Percentiles rank a stretch among this genome's conserved stretches.
Evolutionary conservation across 805 yeast species (phyloP).

Genomic region (Yarrowia divulgata): DNA sequence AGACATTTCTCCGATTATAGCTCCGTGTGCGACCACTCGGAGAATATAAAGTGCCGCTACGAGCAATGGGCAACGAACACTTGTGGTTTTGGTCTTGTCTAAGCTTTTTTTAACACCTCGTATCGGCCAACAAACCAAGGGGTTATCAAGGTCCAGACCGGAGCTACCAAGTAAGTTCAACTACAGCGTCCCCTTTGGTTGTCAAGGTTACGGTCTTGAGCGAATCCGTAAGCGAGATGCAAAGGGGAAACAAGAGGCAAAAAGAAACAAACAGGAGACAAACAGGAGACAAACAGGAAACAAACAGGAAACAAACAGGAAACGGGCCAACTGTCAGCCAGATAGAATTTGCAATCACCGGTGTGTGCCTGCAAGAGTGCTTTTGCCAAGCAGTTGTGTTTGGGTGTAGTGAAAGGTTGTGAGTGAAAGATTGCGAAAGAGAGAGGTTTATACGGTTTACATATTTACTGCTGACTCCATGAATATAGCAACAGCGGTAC

Average conservation of each 20-base stretch:
- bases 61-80: neutral
- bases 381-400: too few relatives aligned
- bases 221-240: slow-evolving; percentile 23
- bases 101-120: neutral
- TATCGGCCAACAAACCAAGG: neutral
- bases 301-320: neutral
- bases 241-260: neutral
- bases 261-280: too few relatives aligned
- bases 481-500: neutral
- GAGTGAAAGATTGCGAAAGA: too few relatives aligned
- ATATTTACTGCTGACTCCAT: neutral
- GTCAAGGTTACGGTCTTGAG: slow-evolving; percentile 14
- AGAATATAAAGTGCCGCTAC: slow-evolving; percentile 3
- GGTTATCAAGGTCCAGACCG: slow-evolving; percentile 9
- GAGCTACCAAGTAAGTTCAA: neutral
- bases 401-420: too few relatives aligned
- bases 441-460: too few relatives aligned
- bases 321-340: neutral
- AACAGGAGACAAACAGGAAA: neutral
- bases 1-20: too few relatives aligned
- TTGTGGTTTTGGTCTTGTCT: neutral
- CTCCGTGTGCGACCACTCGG: neutral
- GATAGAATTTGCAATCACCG: slow-evolving; percentile 5
- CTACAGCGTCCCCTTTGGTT: neutral
- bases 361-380: neutral